These are phyloP conservation scores for Phytophthora sojae DNA, from an alignment of 352 stramenopile genomes.

Conservation along the genomic window DNA sequence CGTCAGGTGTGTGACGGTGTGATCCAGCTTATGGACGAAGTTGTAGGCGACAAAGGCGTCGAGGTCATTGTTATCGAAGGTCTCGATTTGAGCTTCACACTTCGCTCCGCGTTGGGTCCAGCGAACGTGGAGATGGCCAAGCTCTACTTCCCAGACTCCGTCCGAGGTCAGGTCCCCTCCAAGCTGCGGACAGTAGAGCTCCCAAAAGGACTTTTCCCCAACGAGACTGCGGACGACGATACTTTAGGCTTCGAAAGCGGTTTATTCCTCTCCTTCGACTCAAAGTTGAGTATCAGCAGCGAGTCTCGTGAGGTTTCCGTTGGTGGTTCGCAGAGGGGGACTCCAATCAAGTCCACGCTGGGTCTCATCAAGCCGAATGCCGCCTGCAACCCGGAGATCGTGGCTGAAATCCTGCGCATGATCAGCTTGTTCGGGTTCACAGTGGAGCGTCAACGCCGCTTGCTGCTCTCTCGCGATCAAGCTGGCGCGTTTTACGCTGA, in stretches of 20 bases:
- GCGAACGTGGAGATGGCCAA: slow-evolving; percentile 37
- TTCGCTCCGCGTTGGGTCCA: slow-evolving; percentile 52
- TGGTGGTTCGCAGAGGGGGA: slow-evolving; percentile 17
- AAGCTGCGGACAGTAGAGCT: slow-evolving; percentile 32
- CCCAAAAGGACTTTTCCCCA: slow-evolving; percentile 20
- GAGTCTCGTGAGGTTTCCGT: not conserved
- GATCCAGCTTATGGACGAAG: slow-evolving; percentile 19
- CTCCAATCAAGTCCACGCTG: slow-evolving; percentile 47
- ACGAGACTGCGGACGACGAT: slow-evolving; percentile 29
- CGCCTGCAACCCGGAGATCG: slow-evolving; percentile 34
- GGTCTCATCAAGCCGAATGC: slow-evolving; percentile 75
- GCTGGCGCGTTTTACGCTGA: slow-evolving; percentile 70
- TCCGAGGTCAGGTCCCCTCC: slow-evolving; percentile 44
- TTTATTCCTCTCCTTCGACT: slow-evolving; percentile 46
- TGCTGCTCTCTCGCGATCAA: slow-evolving; percentile 54
- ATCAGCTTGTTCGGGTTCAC: slow-evolving; percentile 60
- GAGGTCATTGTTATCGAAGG: slow-evolving; percentile 54
- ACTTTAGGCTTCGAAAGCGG: slow-evolving; percentile 53
- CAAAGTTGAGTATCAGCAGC: slow-evolving; percentile 10
- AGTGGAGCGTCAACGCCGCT: slow-evolving; percentile 47
- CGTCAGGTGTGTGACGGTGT: slow-evolving; percentile 20
- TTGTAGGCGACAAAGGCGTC: slow-evolving; percentile 21
- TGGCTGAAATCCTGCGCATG: slow-evolving; percentile 45
- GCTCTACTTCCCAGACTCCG: slow-evolving; percentile 58
- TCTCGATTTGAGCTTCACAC: slow-evolving; percentile 43